Base-by-base conservation (phyloP, 495 filamentous ascomycete species). In the Aspergillus nidulans region DNA sequence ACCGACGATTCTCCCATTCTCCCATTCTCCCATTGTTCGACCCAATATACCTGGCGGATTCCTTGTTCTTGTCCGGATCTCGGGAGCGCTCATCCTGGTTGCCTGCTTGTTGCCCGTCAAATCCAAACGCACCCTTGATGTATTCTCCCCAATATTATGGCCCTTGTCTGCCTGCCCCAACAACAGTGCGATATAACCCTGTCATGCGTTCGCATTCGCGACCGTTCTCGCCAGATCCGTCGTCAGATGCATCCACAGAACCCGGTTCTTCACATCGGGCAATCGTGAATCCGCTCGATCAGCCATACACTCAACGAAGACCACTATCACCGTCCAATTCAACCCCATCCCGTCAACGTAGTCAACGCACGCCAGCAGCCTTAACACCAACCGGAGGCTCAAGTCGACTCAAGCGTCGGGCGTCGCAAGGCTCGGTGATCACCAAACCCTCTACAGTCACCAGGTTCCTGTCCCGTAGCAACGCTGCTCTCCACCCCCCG, bases 361-460 rank as follows among this genome's bases (percentile, higher is more conserved):
- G 49, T 43, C 32, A 47, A 49, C 20, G 28, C 36, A 56, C 34
- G 36, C 63, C 48, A 46, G 58, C 61, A 43, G 38, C 54, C 52
- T 28, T 56, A 47, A 19, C 59, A 61, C 54, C 39, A 49, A 24
- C 58, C 40, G 21, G 53, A 13, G 50, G 58, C 43, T 59, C 61
- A 3, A 48, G 60, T 43, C 63, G 67, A 60, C 55, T 63, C 10
- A 73, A 68, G 53, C 70, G 73, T 52, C 67, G 73, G 60, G 71
- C 73, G 44, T 76, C 73, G 4, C 71, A 74, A 62, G 69, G 73
- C 18, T 76, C 71, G 1, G 38, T 76, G 7, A 60, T 71, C 16
- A 68, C 69, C 9, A 70, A 66, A 59, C 71, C 71, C 1, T 74
- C 73, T 7, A 55, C 69, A 4, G 69, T 74, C 32, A 73, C 73